Evolutionary conservation across 1,284 basidiomycete species (phyloP).

Genomic region (Blastosporella zonata): DNA sequence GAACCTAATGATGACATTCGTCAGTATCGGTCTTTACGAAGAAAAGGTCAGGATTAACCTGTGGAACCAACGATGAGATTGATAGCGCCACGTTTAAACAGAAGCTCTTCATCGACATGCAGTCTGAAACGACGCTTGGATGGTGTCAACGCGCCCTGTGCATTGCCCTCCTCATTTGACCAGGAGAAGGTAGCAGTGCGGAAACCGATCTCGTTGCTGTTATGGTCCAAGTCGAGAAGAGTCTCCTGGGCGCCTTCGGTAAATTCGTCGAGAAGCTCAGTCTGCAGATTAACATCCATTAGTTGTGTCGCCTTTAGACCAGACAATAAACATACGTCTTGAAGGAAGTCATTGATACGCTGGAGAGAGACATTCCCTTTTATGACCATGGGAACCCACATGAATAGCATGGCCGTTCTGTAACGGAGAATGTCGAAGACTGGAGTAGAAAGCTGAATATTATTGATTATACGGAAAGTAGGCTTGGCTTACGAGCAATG

Average conservation of each 20-base stretch:
- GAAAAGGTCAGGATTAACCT: slow-evolving; percentile 22
- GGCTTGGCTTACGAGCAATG: slow-evolving; percentile 9
- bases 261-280: slow-evolving; percentile 47
- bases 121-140: slow-evolving; percentile 44
- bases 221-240: slow-evolving; percentile 23
- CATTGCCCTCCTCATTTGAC: slow-evolving; percentile 26
- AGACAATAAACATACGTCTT: slow-evolving; percentile 25
- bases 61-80: slow-evolving; percentile 65
- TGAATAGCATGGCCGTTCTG: slow-evolving; percentile 25
- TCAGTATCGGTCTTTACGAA: not conserved
- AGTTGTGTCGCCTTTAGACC: not conserved
- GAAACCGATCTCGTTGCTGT: slow-evolving; percentile 36
- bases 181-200: slow-evolving; percentile 42
- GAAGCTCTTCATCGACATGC: slow-evolving; percentile 44
- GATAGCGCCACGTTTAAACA: slow-evolving; percentile 53
- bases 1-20: slow-evolving; percentile 21
- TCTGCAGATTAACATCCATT: slow-evolving; percentile 26
- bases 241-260: slow-evolving; percentile 29
- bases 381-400: slow-evolving; percentile 22
- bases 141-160: slow-evolving; percentile 27
- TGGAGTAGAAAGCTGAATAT: slow-evolving; percentile 23
- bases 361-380: slow-evolving; percentile 42
- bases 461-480: slow-evolving; percentile 10
- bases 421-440: slow-evolving; percentile 34
- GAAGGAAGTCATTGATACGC: slow-evolving; percentile 43